These are phyloP conservation scores for Hymenoscyphus occultus DNA, from an alignment of 2,329 filamentous ascomycete species.

Conservation along the genomic window DNA sequence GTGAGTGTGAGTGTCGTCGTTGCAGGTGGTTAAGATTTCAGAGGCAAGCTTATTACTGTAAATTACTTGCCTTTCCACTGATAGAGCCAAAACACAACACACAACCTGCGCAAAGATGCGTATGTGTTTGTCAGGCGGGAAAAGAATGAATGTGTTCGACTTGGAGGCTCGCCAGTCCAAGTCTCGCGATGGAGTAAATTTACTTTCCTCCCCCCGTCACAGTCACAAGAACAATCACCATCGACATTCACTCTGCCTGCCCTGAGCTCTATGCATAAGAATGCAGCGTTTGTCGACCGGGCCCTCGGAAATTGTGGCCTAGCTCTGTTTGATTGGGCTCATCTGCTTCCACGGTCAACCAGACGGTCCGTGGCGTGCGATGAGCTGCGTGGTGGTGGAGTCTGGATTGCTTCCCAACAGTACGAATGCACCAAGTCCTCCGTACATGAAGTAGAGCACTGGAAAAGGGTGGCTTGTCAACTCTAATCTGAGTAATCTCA, in stretches of 20 bases:
- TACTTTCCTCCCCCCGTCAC: neutral
- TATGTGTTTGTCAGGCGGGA: neutral
- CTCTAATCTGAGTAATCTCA: neutral
- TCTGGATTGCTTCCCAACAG: no score
- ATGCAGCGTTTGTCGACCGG: neutral
- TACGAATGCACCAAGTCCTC: no score
- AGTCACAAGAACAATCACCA: no score
- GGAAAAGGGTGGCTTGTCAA: neutral
- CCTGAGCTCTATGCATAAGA: no score
- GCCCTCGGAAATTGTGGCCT: slow-evolving; percentile 6
- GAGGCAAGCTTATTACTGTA: neutral
- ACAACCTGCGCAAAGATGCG: neutral
- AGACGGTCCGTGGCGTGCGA: neutral
- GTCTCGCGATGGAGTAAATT: neutral
- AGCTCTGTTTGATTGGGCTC: slow-evolving; percentile 18
- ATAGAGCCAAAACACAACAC: neutral
- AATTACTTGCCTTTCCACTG: neutral
- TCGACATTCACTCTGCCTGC: no score
- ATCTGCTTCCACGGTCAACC: slow-evolving; percentile 7
- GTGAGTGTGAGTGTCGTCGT: neutral
- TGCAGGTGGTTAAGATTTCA: neutral
- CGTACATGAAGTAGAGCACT: no score
- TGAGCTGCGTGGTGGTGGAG: neutral
- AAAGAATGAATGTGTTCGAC: neutral
- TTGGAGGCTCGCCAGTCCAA: neutral